Percentiles rank a stretch among this genome's conserved stretches.
phyloP scores from a whole-genome alignment of 257 asterid species.

The Solanum etuberosum region DNA sequence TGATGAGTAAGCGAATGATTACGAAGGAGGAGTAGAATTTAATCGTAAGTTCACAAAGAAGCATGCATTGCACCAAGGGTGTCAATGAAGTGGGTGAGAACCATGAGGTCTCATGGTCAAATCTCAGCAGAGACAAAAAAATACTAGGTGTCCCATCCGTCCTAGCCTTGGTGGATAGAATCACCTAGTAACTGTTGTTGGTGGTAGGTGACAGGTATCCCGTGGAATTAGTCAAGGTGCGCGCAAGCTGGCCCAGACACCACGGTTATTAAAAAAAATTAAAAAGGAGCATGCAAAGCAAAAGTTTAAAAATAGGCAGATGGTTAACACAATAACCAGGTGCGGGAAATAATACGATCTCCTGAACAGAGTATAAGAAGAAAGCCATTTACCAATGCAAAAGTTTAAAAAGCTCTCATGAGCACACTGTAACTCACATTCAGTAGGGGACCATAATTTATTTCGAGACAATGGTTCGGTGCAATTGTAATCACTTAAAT shows the following conservation, averaged over 20 bases:
- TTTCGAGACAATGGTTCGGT: not conserved
- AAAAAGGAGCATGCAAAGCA: not conserved
- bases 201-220: not conserved
- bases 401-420: not conserved
- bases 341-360: not conserved
- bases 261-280: not conserved
- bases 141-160: not conserved
- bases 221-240: not conserved
- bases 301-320: too few species aligned
- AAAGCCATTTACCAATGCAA: not conserved
- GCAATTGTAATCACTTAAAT: not conserved
- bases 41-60: not conserved
- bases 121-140: too few species aligned
- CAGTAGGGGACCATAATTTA: not conserved
- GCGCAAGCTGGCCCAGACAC: not conserved
- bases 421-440: not conserved
- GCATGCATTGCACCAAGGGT: not conserved
- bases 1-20: conserved; percentile 15
- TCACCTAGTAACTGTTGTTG: not conserved
- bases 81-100: not conserved
- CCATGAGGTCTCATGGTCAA: not conserved
- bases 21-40: not conserved
- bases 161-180: not conserved
- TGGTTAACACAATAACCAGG: not conserved
- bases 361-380: not conserved